Evolutionary conservation across 345 rosid genomes (phyloP).

Genomic region (Capsella bursapastoris): DNA sequence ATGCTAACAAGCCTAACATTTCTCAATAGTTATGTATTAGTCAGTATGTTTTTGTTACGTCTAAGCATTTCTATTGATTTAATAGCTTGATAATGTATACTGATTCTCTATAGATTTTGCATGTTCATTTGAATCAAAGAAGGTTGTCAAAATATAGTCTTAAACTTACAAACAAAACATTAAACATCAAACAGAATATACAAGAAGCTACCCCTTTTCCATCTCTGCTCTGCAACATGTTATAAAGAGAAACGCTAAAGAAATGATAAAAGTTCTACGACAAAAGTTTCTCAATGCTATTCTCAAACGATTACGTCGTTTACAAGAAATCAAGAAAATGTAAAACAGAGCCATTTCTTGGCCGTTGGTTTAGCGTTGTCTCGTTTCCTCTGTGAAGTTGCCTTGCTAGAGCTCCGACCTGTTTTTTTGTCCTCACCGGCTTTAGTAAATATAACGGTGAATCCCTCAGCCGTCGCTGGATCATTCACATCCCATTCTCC

Average conservation of each 20-base stretch:
- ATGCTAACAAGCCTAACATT: not conserved
- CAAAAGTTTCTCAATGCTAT: slow-evolving; percentile 18
- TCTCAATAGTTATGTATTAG: not conserved
- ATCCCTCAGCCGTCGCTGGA: slow-evolving; percentile 52
- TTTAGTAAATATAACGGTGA: slow-evolving; percentile 48
- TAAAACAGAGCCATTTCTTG: slow-evolving; percentile 52
- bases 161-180: slow-evolving; percentile 33
- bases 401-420: slow-evolving; percentile 39
- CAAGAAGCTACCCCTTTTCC: slow-evolving; percentile 24
- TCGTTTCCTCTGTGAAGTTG: slow-evolving; percentile 39
- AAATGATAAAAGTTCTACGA: not conserved
- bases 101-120: not conserved
- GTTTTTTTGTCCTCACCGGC: slow-evolving; percentile 53
- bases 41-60: not conserved
- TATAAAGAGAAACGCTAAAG: slow-evolving; percentile 16
- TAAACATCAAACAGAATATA: slow-evolving; percentile 15
- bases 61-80: not conserved
- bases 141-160: not conserved
- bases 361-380: slow-evolving; percentile 33
- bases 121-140: not conserved
- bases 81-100: not conserved
- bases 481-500: slow-evolving; percentile 60
- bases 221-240: slow-evolving; percentile 3
- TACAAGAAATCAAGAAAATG: slow-evolving; percentile 26
- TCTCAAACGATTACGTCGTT: slow-evolving; percentile 2